phyloP scores from a whole-genome alignment of 352 stramenopile species.

The Pythium volutum region DNA sequence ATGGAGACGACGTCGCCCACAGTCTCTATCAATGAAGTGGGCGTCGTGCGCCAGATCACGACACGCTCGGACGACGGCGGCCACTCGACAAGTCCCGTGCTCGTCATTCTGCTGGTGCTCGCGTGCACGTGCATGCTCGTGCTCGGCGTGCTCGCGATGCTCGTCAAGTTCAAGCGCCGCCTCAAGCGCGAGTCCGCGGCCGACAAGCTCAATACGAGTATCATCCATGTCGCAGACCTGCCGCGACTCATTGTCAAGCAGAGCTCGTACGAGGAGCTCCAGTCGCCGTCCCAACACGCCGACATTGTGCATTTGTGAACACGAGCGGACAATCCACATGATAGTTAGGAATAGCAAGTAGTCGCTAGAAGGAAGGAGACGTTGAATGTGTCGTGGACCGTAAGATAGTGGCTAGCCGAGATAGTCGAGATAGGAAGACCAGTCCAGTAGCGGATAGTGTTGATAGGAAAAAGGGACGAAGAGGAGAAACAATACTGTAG shows the following conservation, averaged over 20 bases:
- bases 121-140: slow-evolving; percentile 24
- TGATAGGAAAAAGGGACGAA: not conserved
- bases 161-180: slow-evolving; percentile 28
- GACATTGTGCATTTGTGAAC: slow-evolving; percentile 25
- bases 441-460: slow-evolving; percentile 1
- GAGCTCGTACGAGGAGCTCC: slow-evolving; percentile 30
- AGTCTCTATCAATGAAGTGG: not conserved
- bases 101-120: slow-evolving; percentile 28
- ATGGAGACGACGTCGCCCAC: not conserved
- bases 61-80: not conserved
- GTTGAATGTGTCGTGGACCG: not conserved
- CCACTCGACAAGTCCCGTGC: slow-evolving; percentile 26
- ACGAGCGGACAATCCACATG: not conserved
- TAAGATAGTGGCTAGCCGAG: slow-evolving; percentile 8
- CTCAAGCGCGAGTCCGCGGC: slow-evolving; percentile 17
- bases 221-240: slow-evolving; percentile 24
- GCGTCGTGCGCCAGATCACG: slow-evolving; percentile 15
- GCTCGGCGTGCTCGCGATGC: slow-evolving; percentile 26
- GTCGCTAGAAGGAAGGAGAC: no score
- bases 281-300: slow-evolving; percentile 17
- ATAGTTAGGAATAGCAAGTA: no score
- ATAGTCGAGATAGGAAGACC: not conserved
- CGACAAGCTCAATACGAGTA: slow-evolving; percentile 16
- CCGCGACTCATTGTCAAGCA: slow-evolving; percentile 14
- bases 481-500: not conserved